Evolutionary conservation across 495 filamentous ascomycete genomes (phyloP).

Genomic region (Annulohypoxylon nitens): DNA sequence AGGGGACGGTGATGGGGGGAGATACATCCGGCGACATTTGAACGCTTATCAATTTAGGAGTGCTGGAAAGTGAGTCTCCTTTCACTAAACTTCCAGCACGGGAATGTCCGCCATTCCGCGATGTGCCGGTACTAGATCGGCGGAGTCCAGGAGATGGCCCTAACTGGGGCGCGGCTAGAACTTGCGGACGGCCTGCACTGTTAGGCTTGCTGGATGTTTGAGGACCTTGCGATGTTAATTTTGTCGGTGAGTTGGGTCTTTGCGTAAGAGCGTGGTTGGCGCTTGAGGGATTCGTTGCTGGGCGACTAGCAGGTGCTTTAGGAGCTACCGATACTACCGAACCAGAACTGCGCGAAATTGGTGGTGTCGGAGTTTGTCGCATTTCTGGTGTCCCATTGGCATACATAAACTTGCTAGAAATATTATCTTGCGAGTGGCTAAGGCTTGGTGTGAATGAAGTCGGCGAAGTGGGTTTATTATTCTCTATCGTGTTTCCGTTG

Average conservation of each 20-base stretch:
- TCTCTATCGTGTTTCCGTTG: conserved; percentile 58
- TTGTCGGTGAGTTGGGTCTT: conserved; percentile 61
- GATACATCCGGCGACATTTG: conserved; percentile 37
- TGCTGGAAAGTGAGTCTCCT: conserved; percentile 28
- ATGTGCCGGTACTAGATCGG: conserved; percentile 38
- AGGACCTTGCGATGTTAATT: conserved; percentile 50
- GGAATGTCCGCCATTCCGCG: conserved; percentile 46
- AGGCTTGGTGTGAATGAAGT: conserved; percentile 54
- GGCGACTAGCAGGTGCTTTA: conserved; percentile 50
- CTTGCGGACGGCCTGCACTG: conserved; percentile 22
- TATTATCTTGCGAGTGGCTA: conserved; percentile 50
- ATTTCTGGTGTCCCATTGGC: conserved; percentile 69
- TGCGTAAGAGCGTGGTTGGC: conserved; percentile 46
- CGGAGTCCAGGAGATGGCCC: conserved; percentile 47
- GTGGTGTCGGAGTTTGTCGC: conserved; percentile 50
- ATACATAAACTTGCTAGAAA: conserved; percentile 80
- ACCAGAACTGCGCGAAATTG: conserved; percentile 49
- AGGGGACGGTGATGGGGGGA: conserved; percentile 44
- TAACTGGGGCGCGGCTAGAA: conserved; percentile 38
- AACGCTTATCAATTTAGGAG: conserved; percentile 32
- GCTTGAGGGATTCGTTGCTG: conserved; percentile 41
- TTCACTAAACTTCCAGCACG: conserved; percentile 49
- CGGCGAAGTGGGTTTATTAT: conserved; percentile 42
- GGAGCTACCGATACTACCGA: conserved; percentile 60
- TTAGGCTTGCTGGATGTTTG: conserved; percentile 39